Evolutionary conservation across 768 basidiomycete species (phyloP), one percentile per base, ranked within the genome.

Genomic region (Amyloporia xantha): DNA sequence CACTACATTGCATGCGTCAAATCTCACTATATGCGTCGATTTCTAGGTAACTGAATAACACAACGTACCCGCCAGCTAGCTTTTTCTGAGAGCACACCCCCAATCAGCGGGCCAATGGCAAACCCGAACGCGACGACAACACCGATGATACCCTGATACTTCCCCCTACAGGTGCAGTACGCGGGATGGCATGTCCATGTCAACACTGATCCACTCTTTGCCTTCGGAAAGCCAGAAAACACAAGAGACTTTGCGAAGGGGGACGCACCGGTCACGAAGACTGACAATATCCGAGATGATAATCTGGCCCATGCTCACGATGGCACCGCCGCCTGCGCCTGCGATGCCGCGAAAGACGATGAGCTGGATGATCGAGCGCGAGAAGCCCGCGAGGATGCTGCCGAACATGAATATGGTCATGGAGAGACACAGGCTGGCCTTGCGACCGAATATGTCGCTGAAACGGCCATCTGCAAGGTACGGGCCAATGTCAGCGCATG

Each of bases 71-170:
- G 68, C 84, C 84, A 86, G 43, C 73, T 73, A 3, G 72, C 78
- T 45, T 76, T 79, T 59, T 86, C 70, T 2, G 81, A 71, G 33
- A 88, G 63, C 0, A 74, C 73, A 46, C 86, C 85, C 4, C 86
- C 86, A 3, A 87, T 67, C 0, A 84, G 68, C 0, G 86, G 86
- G 0, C 86, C 85, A 4, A 84, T 69, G 0, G 78, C 75, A 56
- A 81, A 85, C 3, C 83, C 81, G 10, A 82, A 63, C 1, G 81
- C 79, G 13, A 77, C 70, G 11, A 78, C 71, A 4, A 72, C 78
- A 2, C 81, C 78, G 19, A 84, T 81, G 28, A 87, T 82, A 1
- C 86, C 86, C 56, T 86, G 83, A 57, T 86, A 89, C 66, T 87
- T 87, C 21, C 85, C 85, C 53, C 81, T 81, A 52, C 15, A 42